Evolutionary conservation across 2,329 filamentous ascomycete genomes (phyloP).

Genomic region (Stagonosporopsis cucurbitacearum): DNA sequence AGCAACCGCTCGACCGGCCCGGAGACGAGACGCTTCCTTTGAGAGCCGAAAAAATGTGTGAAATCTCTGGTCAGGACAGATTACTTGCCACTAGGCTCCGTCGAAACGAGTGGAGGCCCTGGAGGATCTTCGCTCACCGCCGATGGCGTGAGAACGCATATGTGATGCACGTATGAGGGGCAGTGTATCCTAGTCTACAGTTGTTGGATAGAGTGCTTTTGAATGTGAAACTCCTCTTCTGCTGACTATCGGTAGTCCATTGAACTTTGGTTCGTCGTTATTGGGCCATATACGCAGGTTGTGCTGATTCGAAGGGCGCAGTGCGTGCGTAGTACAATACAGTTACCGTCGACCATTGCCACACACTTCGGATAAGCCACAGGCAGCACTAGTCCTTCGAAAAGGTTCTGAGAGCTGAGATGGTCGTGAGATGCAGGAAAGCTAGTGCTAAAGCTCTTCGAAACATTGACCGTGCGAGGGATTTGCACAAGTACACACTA

Average conservation of each 20-base stretch:
- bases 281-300: background rate
- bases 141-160: background rate
- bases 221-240: background rate
- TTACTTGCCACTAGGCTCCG: background rate
- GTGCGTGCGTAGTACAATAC: background rate
- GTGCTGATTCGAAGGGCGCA: background rate
- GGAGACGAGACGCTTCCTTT: background rate
- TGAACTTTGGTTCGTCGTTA: background rate
- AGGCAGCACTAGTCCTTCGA: background rate
- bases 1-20: background rate
- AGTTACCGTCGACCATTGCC: background rate
- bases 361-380: background rate
- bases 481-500: background rate
- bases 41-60: background rate
- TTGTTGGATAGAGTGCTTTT: background rate
- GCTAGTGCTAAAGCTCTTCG: background rate
- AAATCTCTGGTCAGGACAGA: background rate
- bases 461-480: background rate
- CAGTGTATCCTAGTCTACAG: background rate
- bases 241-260: background rate
- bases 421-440: background rate
- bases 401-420: background rate
- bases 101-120: background rate
- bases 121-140: background rate
- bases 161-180: background rate